Evolutionary conservation across 2,329 filamentous ascomycete species (phyloP).

Genomic region (Colletotrichum cordylinicola): DNA sequence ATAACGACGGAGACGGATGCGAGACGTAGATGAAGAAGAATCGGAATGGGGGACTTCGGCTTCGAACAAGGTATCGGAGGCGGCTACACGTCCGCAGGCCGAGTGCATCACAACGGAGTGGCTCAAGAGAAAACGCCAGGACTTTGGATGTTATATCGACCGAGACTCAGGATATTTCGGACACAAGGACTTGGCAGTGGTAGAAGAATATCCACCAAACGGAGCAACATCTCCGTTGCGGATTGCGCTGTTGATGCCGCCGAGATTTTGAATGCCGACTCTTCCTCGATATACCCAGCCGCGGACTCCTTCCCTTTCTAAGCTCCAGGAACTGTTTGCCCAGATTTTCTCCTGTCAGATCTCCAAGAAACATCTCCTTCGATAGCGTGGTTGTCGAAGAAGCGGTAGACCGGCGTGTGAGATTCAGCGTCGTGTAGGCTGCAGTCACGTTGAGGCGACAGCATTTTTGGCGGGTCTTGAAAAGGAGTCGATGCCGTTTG

Average conservation of each 20-base stretch:
- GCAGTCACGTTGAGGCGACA: neutral
- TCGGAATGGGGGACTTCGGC: neutral
- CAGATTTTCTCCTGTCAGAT: neutral
- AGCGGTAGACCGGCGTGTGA: neutral
- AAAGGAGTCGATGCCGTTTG: neutral
- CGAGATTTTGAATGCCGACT: neutral
- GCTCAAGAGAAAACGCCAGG: neutral
- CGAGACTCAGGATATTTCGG: neutral
- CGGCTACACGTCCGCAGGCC: neutral
- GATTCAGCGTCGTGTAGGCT: neutral
- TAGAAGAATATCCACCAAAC: neutral
- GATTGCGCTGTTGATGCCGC: neutral
- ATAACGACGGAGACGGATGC: neutral
- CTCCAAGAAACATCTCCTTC: neutral
- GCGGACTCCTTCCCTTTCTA: neutral
- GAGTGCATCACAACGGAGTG: neutral
- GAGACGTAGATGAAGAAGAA: neutral
- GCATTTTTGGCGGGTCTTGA: accelerated
- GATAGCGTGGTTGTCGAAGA: neutral
- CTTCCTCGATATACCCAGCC: neutral
- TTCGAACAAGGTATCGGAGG: neutral
- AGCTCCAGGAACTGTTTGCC: neutral
- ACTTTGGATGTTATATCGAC: neutral
- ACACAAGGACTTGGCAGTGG: neutral
- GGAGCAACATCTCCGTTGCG: neutral